Percentiles rank a stretch among this genome's conserved stretches.
Evolutionary conservation across 176 grass and related monocot genomes (phyloP).

Genomic region (Pontederia paniculata): DNA sequence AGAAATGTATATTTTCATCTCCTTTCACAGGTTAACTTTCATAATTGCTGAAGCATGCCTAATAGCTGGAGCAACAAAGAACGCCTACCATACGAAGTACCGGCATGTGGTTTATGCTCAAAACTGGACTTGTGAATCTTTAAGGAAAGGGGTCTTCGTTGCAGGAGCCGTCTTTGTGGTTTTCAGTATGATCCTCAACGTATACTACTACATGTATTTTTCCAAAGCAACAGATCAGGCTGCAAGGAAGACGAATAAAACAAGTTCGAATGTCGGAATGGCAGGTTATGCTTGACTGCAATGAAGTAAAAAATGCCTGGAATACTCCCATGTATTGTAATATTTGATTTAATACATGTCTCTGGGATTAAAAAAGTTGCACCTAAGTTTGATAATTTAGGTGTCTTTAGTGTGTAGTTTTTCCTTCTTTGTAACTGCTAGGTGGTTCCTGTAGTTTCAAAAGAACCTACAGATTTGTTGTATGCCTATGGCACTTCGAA

Average conservation of each 20-base stretch:
- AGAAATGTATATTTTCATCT: not conserved
- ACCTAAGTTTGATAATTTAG: too few species aligned
- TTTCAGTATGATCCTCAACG: slow-evolving; percentile 62
- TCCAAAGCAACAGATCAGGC: slow-evolving; percentile 51
- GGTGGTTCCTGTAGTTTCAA: too few species aligned
- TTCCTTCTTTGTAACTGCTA: too few species aligned
- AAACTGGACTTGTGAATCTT: slow-evolving; percentile 58
- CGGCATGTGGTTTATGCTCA: slow-evolving; percentile 47
- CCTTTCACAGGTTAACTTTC: slow-evolving; percentile 52
- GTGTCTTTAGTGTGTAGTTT: too few species aligned
- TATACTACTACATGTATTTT: slow-evolving; percentile 89
- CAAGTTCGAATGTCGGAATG: slow-evolving; percentile 41
- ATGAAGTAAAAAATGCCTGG: too few species aligned
- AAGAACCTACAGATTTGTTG: too few species aligned
- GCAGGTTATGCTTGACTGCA: slow-evolving; percentile 37
- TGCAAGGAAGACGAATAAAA: slow-evolving; percentile 33
- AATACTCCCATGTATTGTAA: too few species aligned
- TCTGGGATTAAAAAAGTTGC: too few species aligned
- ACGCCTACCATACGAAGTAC: slow-evolving; percentile 71
- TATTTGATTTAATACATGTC: too few species aligned
- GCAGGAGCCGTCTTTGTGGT: slow-evolving; percentile 60
- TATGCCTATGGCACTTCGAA: too few species aligned
- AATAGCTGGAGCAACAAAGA: slow-evolving; percentile 75
- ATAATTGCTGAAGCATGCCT: slow-evolving; percentile 56
- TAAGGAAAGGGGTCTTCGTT: slow-evolving; percentile 73